Evolutionary conservation across 345 rosid genomes (phyloP).

Genomic region (Eucalyptus erythrocorys): DNA sequence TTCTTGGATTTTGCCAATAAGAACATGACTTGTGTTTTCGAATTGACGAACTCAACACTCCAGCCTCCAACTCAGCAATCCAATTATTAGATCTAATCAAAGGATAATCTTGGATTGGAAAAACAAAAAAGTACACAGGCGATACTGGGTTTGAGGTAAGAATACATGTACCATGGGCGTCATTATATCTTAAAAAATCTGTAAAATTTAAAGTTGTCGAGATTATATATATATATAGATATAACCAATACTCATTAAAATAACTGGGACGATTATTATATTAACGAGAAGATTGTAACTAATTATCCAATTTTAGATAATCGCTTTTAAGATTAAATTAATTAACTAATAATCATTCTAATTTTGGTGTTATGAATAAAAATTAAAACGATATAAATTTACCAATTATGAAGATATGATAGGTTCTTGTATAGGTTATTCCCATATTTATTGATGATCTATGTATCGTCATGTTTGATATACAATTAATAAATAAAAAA

Average conservation of each 20-base stretch:
- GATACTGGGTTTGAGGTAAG: not conserved
- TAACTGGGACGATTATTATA: not conserved
- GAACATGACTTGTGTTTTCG: not conserved
- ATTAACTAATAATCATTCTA: not conserved
- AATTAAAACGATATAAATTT: not conserved
- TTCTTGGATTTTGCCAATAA: not conserved
- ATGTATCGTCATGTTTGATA: not conserved
- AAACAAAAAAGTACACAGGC: not conserved
- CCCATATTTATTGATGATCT: not conserved
- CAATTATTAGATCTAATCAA: too few relatives aligned
- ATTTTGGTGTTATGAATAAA: not conserved
- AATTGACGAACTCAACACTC: not conserved
- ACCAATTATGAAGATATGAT: not conserved
- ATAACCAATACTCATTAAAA: not conserved
- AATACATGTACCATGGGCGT: not conserved
- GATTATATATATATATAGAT: not conserved
- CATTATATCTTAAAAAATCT: not conserved
- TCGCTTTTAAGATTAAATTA: not conserved
- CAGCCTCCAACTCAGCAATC: not conserved
- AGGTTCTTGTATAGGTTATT: not conserved
- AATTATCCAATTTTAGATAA: not conserved
- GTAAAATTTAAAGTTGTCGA: not conserved
- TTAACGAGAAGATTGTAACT: not conserved
- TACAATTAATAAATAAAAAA: not conserved
- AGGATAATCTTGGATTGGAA: not conserved